These are phyloP conservation scores for Aurifilum marmelostoma DNA, from an alignment of 2,329 filamentous ascomycete species.

Conservation along the genomic window DNA sequence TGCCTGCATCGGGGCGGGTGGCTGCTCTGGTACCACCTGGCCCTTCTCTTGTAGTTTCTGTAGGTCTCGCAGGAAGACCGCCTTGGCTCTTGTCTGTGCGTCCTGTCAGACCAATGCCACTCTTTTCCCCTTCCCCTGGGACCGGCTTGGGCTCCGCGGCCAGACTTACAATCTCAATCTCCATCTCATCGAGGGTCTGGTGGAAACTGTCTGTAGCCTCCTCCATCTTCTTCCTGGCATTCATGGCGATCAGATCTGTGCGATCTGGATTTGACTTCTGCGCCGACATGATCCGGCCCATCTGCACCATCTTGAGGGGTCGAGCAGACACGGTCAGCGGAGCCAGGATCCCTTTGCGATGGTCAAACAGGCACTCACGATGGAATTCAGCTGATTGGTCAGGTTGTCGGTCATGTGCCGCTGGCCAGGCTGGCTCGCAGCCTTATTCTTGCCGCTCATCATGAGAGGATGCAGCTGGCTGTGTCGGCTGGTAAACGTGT, in stretches of 20 bases:
- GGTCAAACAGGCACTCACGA: conserved; percentile 14
- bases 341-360: neutral
- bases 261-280: conserved; percentile 19
- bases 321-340: conserved; percentile 8
- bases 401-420: conserved; percentile 27
- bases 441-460: conserved; percentile 15
- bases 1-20: conserved; percentile 14
- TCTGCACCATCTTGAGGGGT: conserved; percentile 27
- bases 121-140: neutral
- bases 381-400: conserved; percentile 25
- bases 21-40: conserved; percentile 11
- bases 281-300: conserved; percentile 27
- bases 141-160: neutral
- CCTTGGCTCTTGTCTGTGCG: conserved; percentile 26
- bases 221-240: conserved; percentile 27
- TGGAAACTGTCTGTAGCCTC: conserved; percentile 28
- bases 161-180: conserved; percentile 28
- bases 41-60: conserved; percentile 21
- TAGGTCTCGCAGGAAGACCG: conserved; percentile 28
- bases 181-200: conserved; percentile 29
- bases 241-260: conserved; percentile 19
- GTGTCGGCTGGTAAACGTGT: neutral
- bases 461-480: neutral
- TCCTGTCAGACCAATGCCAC: conserved; percentile 10
- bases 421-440: conserved; percentile 10